These are phyloP conservation scores for Dipodascus albidus DNA, from an alignment of 805 yeast genomes.

Conservation along the genomic window DNA sequence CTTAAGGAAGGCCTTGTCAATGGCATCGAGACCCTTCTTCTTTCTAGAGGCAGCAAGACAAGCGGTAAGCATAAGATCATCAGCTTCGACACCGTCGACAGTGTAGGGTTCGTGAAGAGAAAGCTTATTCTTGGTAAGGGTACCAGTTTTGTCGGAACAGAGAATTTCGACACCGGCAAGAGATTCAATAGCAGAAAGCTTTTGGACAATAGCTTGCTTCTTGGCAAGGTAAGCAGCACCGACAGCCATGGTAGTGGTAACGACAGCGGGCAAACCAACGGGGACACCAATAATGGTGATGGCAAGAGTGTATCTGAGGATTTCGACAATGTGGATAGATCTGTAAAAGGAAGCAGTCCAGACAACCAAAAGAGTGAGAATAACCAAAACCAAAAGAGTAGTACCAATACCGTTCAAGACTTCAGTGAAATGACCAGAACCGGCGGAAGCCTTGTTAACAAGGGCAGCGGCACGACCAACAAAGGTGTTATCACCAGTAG, in stretches of 20 bases:
- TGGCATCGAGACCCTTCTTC: slow-evolving; percentile 97
- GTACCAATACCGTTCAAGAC: slow-evolving; percentile 97
- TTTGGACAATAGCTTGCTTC: slow-evolving; percentile 95
- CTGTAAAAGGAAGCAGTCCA: slow-evolving; percentile 95
- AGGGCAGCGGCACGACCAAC: slow-evolving; percentile 97
- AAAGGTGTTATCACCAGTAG: slow-evolving; percentile 92
- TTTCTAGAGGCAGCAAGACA: slow-evolving; percentile 96
- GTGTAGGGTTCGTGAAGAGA: slow-evolving; percentile 96
- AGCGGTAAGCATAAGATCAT: slow-evolving; percentile 94
- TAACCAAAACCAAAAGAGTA: slow-evolving; percentile 76
- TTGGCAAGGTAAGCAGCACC: slow-evolving; percentile 98
- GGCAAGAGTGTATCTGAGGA: slow-evolving; percentile 86
- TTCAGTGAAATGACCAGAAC: slow-evolving; percentile 93
- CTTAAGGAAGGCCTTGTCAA: slow-evolving; percentile 92
- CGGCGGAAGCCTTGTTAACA: slow-evolving; percentile 88
- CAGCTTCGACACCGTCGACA: slow-evolving; percentile 93
- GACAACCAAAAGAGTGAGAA: slow-evolving; percentile 74
- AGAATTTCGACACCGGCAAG: slow-evolving; percentile 95
- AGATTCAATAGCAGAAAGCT: slow-evolving; percentile 92
- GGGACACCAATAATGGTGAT: slow-evolving; percentile 97
- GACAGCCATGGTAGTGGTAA: slow-evolving; percentile 98
- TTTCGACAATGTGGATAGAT: slow-evolving; percentile 72
- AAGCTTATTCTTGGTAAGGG: slow-evolving; percentile 93
- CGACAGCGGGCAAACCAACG: slow-evolving; percentile 97
- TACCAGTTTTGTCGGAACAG: slow-evolving; percentile 98